Percentiles rank a stretch among this genome's conserved stretches.
Evolutionary conservation across 2,329 filamentous ascomycete genomes (phyloP).

Genomic region (Elsinoe batatas): DNA sequence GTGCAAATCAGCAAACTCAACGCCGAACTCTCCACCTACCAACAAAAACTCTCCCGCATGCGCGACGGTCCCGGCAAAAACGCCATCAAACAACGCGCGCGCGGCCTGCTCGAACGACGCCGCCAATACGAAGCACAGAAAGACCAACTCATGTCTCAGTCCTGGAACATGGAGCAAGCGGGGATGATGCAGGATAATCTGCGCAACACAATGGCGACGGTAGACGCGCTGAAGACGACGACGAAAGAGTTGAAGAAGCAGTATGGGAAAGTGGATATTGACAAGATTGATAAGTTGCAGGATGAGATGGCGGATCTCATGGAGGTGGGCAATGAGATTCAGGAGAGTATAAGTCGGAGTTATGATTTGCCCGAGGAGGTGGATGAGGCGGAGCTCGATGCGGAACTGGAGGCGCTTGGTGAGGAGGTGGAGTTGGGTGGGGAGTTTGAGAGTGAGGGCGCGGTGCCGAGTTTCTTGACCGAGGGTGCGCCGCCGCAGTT

Average conservation of each 20-base stretch:
- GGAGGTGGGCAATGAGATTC: conserved; percentile 96
- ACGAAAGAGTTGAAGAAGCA: conserved; percentile 87
- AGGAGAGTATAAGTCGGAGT: conserved; percentile 80
- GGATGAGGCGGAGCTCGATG: conserved; percentile 91
- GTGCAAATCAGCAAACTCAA: conserved; percentile 91
- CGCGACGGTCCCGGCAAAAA: conserved; percentile 89
- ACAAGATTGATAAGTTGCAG: conserved; percentile 95
- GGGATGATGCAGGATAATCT: conserved; percentile 98
- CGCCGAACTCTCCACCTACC: conserved; percentile 79
- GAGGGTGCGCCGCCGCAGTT: conserved; percentile 72
- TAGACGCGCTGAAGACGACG: conserved; percentile 94
- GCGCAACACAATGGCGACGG: conserved; percentile 96
- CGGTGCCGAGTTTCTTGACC: conserved; percentile 72
- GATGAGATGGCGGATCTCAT: conserved; percentile 98
- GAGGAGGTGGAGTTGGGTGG: conserved; percentile 87
- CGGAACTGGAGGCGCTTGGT: conserved; percentile 86
- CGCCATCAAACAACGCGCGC: conserved; percentile 85
- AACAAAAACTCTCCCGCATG: conserved; percentile 81
- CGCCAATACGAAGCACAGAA: conserved; percentile 92
- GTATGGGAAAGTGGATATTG: conserved; percentile 94
- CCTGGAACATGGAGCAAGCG: conserved; percentile 99
- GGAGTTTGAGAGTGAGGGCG: conserved; percentile 37
- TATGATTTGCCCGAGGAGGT: conserved; percentile 97
- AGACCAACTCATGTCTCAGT: conserved; percentile 85
- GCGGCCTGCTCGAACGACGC: conserved; percentile 85